Percentiles rank a stretch among this genome's conserved stretches.
Conservation (phyloP, 2,329 filamentous ascomycete species). For the Arachnomyces sp. region DNA sequence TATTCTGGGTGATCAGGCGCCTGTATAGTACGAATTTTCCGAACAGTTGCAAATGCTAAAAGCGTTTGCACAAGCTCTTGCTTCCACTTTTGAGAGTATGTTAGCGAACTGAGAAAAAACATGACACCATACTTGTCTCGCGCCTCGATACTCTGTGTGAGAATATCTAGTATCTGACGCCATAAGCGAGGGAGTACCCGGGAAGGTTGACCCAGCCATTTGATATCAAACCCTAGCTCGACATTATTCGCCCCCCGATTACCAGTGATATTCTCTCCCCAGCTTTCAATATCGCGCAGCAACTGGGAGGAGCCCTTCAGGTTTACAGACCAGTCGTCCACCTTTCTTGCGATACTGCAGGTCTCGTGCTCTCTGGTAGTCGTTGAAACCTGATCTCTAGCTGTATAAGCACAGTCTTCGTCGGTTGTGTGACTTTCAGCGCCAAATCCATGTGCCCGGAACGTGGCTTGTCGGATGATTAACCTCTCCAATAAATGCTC, state of each 20-base stretch:
- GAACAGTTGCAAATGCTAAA: constrained; percentile 21
- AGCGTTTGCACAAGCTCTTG: constrained; percentile 20
- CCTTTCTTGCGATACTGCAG: not conserved
- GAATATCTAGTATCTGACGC: constrained; percentile 14
- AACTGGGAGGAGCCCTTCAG: constrained; percentile 5
- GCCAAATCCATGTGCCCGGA: not conserved
- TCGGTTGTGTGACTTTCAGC: not conserved
- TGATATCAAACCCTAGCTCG: constrained; percentile 11
- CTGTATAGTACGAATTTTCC: constrained; percentile 9
- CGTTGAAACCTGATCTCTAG: constrained; percentile 8
- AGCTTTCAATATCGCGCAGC: constrained; percentile 14
- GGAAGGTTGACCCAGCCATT: constrained; percentile 11
- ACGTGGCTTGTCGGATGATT: not conserved
- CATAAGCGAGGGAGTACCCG: constrained; percentile 15
- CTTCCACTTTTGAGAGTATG: constrained; percentile 16
- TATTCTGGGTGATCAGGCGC: constrained; percentile 8
- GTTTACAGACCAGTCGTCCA: not conserved
- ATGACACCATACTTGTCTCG: constrained; percentile 21
- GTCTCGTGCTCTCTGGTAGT: not conserved
- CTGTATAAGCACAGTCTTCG: constrained; percentile 5
- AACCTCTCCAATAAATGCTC: not conserved
- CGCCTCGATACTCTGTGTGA: constrained; percentile 7
- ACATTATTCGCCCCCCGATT: not conserved
- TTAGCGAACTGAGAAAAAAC: constrained; percentile 20
- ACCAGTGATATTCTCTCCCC: constrained; percentile 8